Base-by-base conservation (phyloP, 768 basidiomycete genomes). In the Daedalea quercina region DNA sequence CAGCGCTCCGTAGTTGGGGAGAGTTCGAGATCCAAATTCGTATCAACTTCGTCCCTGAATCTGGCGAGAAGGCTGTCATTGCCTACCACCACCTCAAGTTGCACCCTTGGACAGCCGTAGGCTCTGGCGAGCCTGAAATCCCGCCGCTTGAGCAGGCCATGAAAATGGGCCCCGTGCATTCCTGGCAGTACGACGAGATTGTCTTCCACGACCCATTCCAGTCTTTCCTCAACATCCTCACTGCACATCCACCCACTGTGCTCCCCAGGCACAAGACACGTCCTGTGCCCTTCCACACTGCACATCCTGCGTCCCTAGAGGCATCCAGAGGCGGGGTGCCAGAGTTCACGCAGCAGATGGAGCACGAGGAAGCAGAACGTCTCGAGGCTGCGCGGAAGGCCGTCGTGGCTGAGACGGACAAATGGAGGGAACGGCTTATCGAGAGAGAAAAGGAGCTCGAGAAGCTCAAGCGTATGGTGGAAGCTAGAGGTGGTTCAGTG, bases 141-240 rank as follows among this genome's bases (percentile, higher is more conserved):
- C 84, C 85, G 0, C 76, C 85, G 3, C 74, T 84, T 8, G 85
- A 87, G 15, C 75, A 75, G 22, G 84, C 87, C 1, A 74, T 80
- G 63, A 83, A 82, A 62, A 63, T 76, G 24, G 86, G 85, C 0
- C 87, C 90, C 0, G 91, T 99, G 25, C 89, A 96, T 66, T 89
- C 92, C 0, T 99, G 95, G 94, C 95, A 98, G 63, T 98, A 98
- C 70, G 95, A 98, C 69, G 96, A 99, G 70, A 80, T 98, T 57
- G 91, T 98, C 48, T 98, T 99, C 71, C 80, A 84, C 63, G 95
- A 98, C 60, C 96, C 96, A 1, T 91, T 86, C 57, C 84, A 89
- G 54, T 76, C 83, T 34, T 94, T 98, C 71, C 79, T 96, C 56
- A 81, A 83, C 59, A 75, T 88, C 47, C 79, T 98, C 48, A 86